These are phyloP conservation scores for Quercus lobata DNA, from an alignment of 331 rosid genomes.

Conservation along the genomic window DNA sequence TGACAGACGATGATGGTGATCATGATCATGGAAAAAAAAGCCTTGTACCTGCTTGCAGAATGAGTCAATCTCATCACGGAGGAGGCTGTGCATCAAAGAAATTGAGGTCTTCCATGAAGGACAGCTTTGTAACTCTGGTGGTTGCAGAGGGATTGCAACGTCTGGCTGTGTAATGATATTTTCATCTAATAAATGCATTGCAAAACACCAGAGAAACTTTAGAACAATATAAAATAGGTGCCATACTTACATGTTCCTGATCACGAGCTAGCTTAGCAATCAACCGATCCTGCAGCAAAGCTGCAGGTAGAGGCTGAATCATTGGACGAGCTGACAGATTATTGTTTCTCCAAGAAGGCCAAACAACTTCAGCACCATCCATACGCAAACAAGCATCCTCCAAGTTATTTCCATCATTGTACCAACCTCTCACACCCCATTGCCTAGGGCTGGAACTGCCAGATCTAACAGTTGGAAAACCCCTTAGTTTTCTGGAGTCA, in stretches of 20 bases:
- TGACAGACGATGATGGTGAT: background rate
- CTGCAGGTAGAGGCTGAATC: conserved; percentile 89
- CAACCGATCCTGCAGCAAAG: conserved; percentile 80
- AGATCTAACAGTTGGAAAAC: conserved; percentile 94
- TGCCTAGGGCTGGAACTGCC: conserved; percentile 99
- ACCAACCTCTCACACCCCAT: conserved; percentile 98
- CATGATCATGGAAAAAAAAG: conserved; percentile 5
- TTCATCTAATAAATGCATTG: conserved; percentile 12
- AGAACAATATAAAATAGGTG: conserved; percentile 5
- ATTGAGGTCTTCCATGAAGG: conserved; percentile 51
- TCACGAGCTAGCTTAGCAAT: conserved; percentile 89
- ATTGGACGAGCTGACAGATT: conserved; percentile 64
- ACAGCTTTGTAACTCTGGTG: conserved; percentile 61
- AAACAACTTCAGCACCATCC: conserved; percentile 98
- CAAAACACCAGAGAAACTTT: conserved; percentile 2
- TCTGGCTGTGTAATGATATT: conserved; percentile 73
- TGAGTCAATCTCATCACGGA: conserved; percentile 83
- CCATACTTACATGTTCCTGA: conserved; percentile 80
- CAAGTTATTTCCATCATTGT: conserved; percentile 82
- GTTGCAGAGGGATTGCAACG: conserved; percentile 82
- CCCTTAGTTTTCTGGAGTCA: conserved; percentile 87
- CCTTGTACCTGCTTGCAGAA: conserved; percentile 74
- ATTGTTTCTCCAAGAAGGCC: conserved; percentile 94
- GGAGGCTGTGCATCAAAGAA: conserved; percentile 63
- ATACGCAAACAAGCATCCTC: conserved; percentile 82